These are phyloP conservation scores for Diphasiastrum complanatum DNA, from an alignment of 83 land plant species.

Conservation along the genomic window DNA sequence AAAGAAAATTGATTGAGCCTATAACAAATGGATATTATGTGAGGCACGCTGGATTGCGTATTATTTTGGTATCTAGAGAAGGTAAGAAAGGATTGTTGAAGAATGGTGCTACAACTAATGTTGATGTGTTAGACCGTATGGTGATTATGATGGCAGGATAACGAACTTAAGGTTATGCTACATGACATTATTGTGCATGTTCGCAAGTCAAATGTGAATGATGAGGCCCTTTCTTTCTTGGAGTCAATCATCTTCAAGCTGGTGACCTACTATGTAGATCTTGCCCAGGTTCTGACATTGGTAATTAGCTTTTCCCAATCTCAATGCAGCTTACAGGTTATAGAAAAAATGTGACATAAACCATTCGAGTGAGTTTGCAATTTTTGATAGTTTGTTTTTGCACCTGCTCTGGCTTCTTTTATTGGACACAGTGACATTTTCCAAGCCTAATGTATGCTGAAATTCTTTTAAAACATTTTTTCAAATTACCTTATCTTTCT, in stretches of 20 bases:
- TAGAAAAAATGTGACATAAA: neutral
- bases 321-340: neutral
- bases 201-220: constrained; percentile 17
- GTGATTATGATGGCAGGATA: neutral
- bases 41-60: too few species aligned
- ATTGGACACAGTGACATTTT: too few species aligned
- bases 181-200: constrained; percentile 31
- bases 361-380: neutral
- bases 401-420: neutral
- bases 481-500: too few species aligned
- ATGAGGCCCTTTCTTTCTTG: constrained; percentile 27
- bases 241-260: constrained; percentile 42
- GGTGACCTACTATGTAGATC: constrained; percentile 27
- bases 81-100: too few species aligned
- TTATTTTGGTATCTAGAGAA: too few species aligned
- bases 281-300: constrained; percentile 24
- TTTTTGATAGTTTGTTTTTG: neutral
- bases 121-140: neutral
- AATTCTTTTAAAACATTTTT: too few species aligned
- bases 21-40: too few species aligned
- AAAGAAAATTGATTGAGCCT: too few species aligned
- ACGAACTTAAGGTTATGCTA: constrained; percentile 21
- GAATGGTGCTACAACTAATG: too few species aligned
- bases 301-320: constrained; percentile 20
- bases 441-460: too few species aligned